A percentile compares a stretch with the other conserved stretches of the same genome.
Evolutionary conservation across 2,329 filamentous ascomycete species (phyloP).

Genomic region (Ophiocordyceps australis): DNA sequence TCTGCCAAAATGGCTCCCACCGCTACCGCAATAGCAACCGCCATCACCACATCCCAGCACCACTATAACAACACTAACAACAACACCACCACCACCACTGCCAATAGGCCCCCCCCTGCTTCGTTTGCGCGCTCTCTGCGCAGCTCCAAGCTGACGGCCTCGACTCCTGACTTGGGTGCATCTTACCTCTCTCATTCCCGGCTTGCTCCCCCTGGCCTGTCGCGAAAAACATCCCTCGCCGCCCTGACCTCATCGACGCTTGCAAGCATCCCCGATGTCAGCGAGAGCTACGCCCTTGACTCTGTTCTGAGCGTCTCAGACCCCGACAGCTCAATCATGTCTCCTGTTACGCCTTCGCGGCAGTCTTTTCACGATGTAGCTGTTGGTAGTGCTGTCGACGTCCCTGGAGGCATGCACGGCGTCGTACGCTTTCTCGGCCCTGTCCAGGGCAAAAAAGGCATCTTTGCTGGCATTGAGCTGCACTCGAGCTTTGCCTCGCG

Average conservation of each 20-base stretch:
- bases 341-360: slow-evolving; percentile 35
- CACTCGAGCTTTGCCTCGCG: slow-evolving; percentile 59
- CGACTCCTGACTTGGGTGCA: slow-evolving; percentile 39
- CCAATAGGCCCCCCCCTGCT: slow-evolving; percentile 1
- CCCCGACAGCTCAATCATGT: slow-evolving; percentile 23
- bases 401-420: slow-evolving; percentile 84
- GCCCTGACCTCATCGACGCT: slow-evolving; percentile 47
- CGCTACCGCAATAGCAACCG: slow-evolving; percentile 6
- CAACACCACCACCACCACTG: slow-evolving; percentile 5
- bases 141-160: slow-evolving; percentile 27
- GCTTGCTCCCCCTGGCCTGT: slow-evolving; percentile 27
- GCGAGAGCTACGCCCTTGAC: slow-evolving; percentile 41
- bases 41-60: too few relatives aligned
- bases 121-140: slow-evolving; percentile 19
- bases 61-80: slow-evolving; percentile 4
- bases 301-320: slow-evolving; percentile 22
- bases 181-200: slow-evolving; percentile 31
- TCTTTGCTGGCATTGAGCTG: slow-evolving; percentile 85
- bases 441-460: slow-evolving; percentile 77
- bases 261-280: slow-evolving; percentile 48
- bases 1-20: slow-evolving; percentile 7
- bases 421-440: slow-evolving; percentile 75
- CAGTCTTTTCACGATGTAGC: slow-evolving; percentile 34
- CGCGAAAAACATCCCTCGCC: slow-evolving; percentile 54
- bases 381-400: slow-evolving; percentile 73